phyloP scores from a whole-genome alignment of 1,284 basidiomycete species.

The Cutaneotrichosporon sp. region DNA sequence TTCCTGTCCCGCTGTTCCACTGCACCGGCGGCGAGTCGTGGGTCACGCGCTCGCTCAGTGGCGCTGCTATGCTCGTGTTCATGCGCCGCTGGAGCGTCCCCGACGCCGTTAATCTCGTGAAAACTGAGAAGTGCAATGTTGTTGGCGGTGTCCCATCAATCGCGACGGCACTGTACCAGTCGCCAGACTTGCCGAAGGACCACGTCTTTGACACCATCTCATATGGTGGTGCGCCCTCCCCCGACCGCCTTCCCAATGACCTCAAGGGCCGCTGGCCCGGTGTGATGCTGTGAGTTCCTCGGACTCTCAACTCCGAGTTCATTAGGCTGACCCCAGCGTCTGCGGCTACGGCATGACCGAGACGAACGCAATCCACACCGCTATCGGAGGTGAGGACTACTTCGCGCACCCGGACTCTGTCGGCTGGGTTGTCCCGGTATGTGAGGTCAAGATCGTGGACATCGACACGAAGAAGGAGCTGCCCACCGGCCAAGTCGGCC shows the following conservation, averaged over 20 bases:
- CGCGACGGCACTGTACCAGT: slow-evolving; percentile 25
- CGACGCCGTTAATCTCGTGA: slow-evolving; percentile 31
- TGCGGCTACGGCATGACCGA: slow-evolving; percentile 45
- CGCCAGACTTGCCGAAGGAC: slow-evolving; percentile 10
- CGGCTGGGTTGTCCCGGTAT: slow-evolving; percentile 37
- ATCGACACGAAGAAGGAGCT: slow-evolving; percentile 25
- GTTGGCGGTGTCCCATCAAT: slow-evolving; percentile 45
- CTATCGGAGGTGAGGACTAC: slow-evolving; percentile 36
- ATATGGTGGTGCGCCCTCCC: slow-evolving; percentile 44
- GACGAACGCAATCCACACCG: slow-evolving; percentile 40
- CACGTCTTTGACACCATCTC: slow-evolving; percentile 30
- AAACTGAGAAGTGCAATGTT: slow-evolving; percentile 28
- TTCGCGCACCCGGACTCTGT: slow-evolving; percentile 8
- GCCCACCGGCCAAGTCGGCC: slow-evolving; percentile 24
- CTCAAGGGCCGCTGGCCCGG: slow-evolving; percentile 32
- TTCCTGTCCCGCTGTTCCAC: slow-evolving; percentile 43
- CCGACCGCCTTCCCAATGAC: slow-evolving; percentile 30
- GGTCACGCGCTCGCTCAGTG: slow-evolving; percentile 36
- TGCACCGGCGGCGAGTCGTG: slow-evolving; percentile 44
- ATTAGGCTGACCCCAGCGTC: background rate
- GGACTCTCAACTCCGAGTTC: background rate
- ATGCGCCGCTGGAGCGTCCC: slow-evolving; percentile 33
- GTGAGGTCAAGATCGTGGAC: slow-evolving; percentile 34
- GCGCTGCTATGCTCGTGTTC: slow-evolving; percentile 35
- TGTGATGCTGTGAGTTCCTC: slow-evolving; percentile 1